These are phyloP conservation scores for Stagonosporopsis cucurbitacearum DNA, from an alignment of 2,329 filamentous ascomycete genomes.

Conservation along the genomic window DNA sequence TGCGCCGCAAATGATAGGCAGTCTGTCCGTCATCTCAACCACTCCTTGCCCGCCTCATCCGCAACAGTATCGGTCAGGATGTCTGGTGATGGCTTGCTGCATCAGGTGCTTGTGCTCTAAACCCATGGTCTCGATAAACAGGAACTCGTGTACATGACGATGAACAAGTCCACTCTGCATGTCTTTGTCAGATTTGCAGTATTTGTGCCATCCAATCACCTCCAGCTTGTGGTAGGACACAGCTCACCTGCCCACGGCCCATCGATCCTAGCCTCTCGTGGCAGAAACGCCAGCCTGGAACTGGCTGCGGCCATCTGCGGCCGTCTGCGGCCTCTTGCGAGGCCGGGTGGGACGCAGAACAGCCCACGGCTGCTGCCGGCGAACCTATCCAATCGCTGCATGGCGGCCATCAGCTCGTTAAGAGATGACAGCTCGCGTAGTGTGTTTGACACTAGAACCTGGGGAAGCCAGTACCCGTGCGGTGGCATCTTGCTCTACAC, in stretches of 20 bases:
- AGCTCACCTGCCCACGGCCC: not conserved
- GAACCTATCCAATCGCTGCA: slow-evolving; percentile 4
- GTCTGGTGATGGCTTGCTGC: not conserved
- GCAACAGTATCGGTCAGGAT: not conserved
- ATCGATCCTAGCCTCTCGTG: not conserved
- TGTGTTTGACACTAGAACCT: slow-evolving; percentile 14
- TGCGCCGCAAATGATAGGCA: slow-evolving; percentile 12
- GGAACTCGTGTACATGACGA: not conserved
- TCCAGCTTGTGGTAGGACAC: not conserved
- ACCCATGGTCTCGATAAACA: not conserved
- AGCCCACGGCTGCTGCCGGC: slow-evolving; percentile 14
- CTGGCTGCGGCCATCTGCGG: slow-evolving; percentile 3
- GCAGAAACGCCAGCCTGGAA: not conserved
- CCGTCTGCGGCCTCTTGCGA: slow-evolving; percentile 9
- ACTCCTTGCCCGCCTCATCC: not conserved
- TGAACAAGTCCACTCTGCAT: not conserved
- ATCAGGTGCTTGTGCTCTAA: not conserved
- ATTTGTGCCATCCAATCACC: not conserved
- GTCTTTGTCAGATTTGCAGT: not conserved
- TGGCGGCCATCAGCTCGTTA: slow-evolving; percentile 3
- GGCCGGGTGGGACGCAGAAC: slow-evolving; percentile 17
- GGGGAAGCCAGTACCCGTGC: slow-evolving; percentile 32
- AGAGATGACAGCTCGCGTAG: slow-evolving; percentile 24
- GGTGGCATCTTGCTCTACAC: slow-evolving; percentile 17
- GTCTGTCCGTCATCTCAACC: slow-evolving; percentile 1